Conservation (phyloP, 768 basidiomycete genomes). For the Xerocomellus amylosporus region DNA sequence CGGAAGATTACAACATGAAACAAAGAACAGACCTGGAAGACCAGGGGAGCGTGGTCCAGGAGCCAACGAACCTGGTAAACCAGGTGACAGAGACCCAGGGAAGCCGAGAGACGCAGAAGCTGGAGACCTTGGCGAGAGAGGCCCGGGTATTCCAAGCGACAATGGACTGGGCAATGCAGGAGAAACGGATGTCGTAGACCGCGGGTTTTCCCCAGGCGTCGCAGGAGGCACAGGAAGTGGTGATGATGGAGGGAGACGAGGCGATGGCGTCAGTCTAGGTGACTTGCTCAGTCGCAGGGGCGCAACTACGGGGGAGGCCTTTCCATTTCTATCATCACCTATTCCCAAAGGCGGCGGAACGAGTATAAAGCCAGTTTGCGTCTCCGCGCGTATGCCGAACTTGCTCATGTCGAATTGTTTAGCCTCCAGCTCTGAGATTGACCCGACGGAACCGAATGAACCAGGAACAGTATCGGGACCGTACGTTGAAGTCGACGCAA, state of each 20-base stretch:
- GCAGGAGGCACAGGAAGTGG: conserved; percentile 12
- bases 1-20: conserved; percentile 3
- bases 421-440: conserved; percentile 22
- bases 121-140: conserved; percentile 7
- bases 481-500: conserved; percentile 17
- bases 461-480: conserved; percentile 6
- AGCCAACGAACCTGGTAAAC: conserved; percentile 19
- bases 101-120: conserved; percentile 6
- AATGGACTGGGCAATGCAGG: conserved; percentile 11
- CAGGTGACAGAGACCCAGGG: conserved; percentile 17
- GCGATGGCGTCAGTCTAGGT: conserved; percentile 19
- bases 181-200: conserved; percentile 8
- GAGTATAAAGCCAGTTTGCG: conserved; percentile 20
- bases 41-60: conserved; percentile 23
- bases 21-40: conserved; percentile 22
- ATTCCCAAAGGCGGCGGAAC: conserved; percentile 25
- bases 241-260: conserved; percentile 14
- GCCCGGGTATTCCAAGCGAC: conserved; percentile 7
- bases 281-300: conserved; percentile 28
- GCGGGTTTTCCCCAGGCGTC: not conserved
- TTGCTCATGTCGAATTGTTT: conserved; percentile 19
- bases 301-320: conserved; percentile 16
- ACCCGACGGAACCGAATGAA: conserved; percentile 19
- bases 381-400: not conserved
- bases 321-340: conserved; percentile 2